A percentile compares a stretch with the other conserved stretches of the same genome.
These are phyloP conservation scores for Kluyveromyces starmeri DNA, from an alignment of 805 yeast species.

Conservation along the genomic window DNA sequence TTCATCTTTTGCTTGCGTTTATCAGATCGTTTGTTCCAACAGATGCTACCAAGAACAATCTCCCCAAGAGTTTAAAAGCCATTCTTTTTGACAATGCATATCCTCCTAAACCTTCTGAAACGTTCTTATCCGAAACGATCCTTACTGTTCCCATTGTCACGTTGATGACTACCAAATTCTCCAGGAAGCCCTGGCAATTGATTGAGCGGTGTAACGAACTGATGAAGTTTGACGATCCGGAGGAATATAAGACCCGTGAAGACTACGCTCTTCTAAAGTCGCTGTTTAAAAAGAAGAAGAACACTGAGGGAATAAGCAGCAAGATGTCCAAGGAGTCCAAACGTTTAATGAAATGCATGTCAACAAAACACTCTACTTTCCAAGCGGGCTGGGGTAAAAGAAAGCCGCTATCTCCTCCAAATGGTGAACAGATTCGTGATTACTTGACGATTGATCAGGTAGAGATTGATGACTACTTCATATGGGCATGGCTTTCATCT, in stretches of 20 bases:
- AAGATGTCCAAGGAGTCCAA: slow-evolving; percentile 69
- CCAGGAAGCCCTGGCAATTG: slow-evolving; percentile 48
- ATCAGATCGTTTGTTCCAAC: slow-evolving; percentile 68
- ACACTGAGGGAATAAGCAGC: slow-evolving; percentile 43
- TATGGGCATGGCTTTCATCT: slow-evolving; percentile 86
- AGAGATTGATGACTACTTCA: slow-evolving; percentile 75
- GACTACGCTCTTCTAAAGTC: slow-evolving; percentile 69
- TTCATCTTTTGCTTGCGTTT: slow-evolving; percentile 70
- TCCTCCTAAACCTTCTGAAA: slow-evolving; percentile 53
- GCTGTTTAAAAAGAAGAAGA: slow-evolving; percentile 50
- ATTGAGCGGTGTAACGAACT: slow-evolving; percentile 49
- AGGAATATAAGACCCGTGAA: slow-evolving; percentile 62
- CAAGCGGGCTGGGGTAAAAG: slow-evolving; percentile 35
- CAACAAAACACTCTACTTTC: slow-evolving; percentile 32
- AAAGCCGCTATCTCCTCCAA: slow-evolving; percentile 23
- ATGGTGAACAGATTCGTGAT: slow-evolving; percentile 18
- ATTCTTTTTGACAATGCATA: slow-evolving; percentile 57
- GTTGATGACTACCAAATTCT: slow-evolving; percentile 38
- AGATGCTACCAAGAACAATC: slow-evolving; percentile 39
- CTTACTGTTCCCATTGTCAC: slow-evolving; percentile 56
- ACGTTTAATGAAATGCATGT: slow-evolving; percentile 39
- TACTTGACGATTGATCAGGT: slow-evolving; percentile 42
- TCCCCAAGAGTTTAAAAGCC: slow-evolving; percentile 61
- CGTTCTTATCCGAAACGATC: slow-evolving; percentile 33
- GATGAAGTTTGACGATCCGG: slow-evolving; percentile 60